Evolutionary conservation across 164 flowering plant genomes (phyloP).

Genomic region (Nymphaea thermarum): DNA sequence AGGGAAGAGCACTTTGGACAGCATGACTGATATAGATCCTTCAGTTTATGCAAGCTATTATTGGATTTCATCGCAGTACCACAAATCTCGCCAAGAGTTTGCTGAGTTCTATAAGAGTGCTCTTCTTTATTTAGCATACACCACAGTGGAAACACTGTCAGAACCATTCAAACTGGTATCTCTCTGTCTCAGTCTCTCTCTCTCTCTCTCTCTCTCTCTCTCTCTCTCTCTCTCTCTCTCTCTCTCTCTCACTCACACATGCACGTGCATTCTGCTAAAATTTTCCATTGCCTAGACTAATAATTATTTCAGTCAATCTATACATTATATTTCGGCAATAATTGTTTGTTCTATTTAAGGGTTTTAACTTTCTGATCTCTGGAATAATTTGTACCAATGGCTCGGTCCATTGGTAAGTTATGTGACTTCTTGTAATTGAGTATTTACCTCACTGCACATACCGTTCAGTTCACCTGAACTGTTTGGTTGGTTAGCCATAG

Average conservation of each 20-base stretch:
- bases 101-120: slow-evolving; percentile 86
- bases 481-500: too few relatives aligned
- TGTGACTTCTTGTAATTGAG: too few relatives aligned
- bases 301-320: too few relatives aligned
- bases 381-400: too few relatives aligned
- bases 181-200: not conserved
- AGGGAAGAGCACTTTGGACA: slow-evolving; percentile 77
- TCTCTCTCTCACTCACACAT: not conserved
- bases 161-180: slow-evolving; percentile 90
- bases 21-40: slow-evolving; percentile 98
- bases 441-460: too few relatives aligned
- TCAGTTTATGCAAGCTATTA: slow-evolving; percentile 88
- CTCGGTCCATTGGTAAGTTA: too few relatives aligned
- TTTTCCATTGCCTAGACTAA: too few relatives aligned
- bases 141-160: slow-evolving; percentile 87
- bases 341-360: too few relatives aligned
- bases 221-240: not conserved
- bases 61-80: slow-evolving; percentile 86
- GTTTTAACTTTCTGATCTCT: too few relatives aligned
- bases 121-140: slow-evolving; percentile 89
- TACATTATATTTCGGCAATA: too few relatives aligned
- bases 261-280: too few relatives aligned
- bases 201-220: not conserved
- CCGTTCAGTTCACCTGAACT: too few relatives aligned
- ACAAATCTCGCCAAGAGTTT: slow-evolving; percentile 71